Evolutionary conservation across 148 eudicot species (phyloP).

Genomic region (Camellia granthamiana): DNA sequence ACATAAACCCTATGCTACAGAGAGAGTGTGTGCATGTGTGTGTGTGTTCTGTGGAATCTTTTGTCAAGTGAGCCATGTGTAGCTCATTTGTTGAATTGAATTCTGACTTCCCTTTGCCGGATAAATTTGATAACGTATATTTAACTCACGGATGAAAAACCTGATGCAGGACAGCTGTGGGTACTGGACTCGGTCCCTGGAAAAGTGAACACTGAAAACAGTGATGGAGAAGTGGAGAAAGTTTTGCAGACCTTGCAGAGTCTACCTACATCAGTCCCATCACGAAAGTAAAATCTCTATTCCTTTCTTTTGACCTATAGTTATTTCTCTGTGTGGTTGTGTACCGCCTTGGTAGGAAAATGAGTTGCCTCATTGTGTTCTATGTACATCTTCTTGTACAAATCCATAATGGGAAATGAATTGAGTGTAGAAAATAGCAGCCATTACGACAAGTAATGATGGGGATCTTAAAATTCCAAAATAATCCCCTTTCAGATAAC

Average conservation of each 20-base stretch:
- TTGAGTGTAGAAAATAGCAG: not conserved
- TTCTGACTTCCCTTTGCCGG: not conserved
- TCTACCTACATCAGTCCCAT: slow-evolving; percentile 71
- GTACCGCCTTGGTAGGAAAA: not conserved
- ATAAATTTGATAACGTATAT: not conserved
- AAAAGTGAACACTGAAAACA: slow-evolving; percentile 53
- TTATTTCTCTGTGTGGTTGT: not conserved
- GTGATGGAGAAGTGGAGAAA: slow-evolving; percentile 87
- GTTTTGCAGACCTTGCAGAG: slow-evolving; percentile 85
- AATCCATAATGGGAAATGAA: not conserved
- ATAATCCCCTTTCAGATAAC: not conserved
- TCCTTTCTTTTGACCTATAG: not conserved
- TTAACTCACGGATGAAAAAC: slow-evolving; percentile 21
- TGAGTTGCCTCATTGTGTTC: not conserved
- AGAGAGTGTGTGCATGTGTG: too few relatives aligned
- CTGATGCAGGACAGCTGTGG: slow-evolving; percentile 97
- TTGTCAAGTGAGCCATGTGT: not conserved
- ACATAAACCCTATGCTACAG: too few relatives aligned
- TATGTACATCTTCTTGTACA: not conserved
- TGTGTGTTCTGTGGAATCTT: too few relatives aligned
- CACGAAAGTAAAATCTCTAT: slow-evolving; percentile 53
- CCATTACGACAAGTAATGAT: not conserved
- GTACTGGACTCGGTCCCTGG: slow-evolving; percentile 95
- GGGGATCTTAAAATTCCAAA: not conserved
- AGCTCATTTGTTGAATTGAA: not conserved